These are phyloP conservation scores for Solanum pennellii DNA, from an alignment of 257 asterid genomes.

Conservation along the genomic window DNA sequence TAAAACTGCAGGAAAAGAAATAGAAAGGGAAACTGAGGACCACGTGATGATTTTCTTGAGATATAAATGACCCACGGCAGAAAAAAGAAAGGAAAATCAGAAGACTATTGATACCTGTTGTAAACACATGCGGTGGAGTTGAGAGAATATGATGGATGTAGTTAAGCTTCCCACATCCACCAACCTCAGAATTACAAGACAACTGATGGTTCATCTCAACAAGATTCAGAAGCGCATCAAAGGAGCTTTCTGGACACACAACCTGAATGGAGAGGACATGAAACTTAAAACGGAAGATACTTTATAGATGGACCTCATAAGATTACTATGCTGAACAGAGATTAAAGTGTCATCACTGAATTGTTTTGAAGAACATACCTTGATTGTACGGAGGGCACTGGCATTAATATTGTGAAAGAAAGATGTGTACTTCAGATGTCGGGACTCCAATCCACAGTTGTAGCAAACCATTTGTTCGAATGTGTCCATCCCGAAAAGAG, in stretches of 20 bases:
- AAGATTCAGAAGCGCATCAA: conserved; percentile 69
- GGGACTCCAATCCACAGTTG: conserved; percentile 78
- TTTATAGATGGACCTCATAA: not conserved
- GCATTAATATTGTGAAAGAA: conserved; percentile 90
- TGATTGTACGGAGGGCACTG: conserved; percentile 89
- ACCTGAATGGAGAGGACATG: conserved; percentile 35
- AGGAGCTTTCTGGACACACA: conserved; percentile 69
- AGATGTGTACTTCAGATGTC: conserved; percentile 79
- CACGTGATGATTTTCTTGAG: not conserved
- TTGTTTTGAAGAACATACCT: conserved; percentile 33
- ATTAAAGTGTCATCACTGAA: not conserved
- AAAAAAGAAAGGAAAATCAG: not conserved
- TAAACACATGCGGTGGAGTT: conserved; percentile 74
- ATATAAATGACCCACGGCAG: not conserved
- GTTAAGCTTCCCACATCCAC: conserved; percentile 86
- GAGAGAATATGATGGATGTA: conserved; percentile 82
- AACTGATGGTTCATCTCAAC: conserved; percentile 95
- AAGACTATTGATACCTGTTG: conserved; percentile 43
- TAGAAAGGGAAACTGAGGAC: not conserved
- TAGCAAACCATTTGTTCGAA: conserved; percentile 84
- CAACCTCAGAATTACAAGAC: conserved; percentile 83
- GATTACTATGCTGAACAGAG: not conserved
- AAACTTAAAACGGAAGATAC: not conserved
- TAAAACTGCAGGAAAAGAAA: conserved; percentile 42
- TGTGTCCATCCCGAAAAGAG: conserved; percentile 85